Conservation (phyloP, 1,284 basidiomycete species). For the Tranzscheliella williamsii region DNA sequence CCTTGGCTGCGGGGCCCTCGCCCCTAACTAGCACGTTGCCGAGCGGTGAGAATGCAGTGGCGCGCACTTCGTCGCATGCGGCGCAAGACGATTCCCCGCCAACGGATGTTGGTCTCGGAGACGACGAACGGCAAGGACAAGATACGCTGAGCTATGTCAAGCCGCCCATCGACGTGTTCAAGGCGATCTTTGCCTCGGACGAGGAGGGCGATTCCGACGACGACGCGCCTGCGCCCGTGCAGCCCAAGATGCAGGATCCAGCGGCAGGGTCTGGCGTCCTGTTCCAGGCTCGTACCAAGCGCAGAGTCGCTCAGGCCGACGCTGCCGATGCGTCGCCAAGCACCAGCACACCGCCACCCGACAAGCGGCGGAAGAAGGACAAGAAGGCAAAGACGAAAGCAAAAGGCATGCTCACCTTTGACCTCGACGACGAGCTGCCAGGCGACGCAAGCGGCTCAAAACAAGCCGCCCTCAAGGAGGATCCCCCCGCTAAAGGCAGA, state of each 20-base stretch:
- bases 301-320: slow-evolving; percentile 1
- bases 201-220: slow-evolving; percentile 82
- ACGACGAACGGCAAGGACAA: slow-evolving; percentile 80
- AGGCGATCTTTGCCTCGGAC: slow-evolving; percentile 68
- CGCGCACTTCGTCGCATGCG: neutral
- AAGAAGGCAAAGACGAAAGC: slow-evolving; percentile 1
- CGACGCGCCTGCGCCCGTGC: slow-evolving; percentile 67
- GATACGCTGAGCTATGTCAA: slow-evolving; percentile 84
- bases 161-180: slow-evolving; percentile 89
- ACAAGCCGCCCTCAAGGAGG: too few relatives aligned
- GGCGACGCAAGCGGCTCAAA: too few relatives aligned
- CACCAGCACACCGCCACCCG: slow-evolving; percentile 79
- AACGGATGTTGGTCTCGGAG: slow-evolving; percentile 73
- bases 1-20: slow-evolving; percentile 10
- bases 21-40: slow-evolving; percentile 18
- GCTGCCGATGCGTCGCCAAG: neutral
- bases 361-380: slow-evolving; percentile 63
- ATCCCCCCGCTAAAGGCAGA: slow-evolving; percentile 2
- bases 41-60: neutral
- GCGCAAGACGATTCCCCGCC: neutral
- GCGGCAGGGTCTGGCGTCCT: slow-evolving; percentile 3
- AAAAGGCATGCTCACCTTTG: slow-evolving; percentile 26
- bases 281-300: slow-evolving; percentile 17
- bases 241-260: slow-evolving; percentile 20
- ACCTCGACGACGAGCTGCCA: slow-evolving; percentile 62